Evolutionary conservation across 306 rosid species (phyloP).

Genomic region (Castanospermum australe): DNA sequence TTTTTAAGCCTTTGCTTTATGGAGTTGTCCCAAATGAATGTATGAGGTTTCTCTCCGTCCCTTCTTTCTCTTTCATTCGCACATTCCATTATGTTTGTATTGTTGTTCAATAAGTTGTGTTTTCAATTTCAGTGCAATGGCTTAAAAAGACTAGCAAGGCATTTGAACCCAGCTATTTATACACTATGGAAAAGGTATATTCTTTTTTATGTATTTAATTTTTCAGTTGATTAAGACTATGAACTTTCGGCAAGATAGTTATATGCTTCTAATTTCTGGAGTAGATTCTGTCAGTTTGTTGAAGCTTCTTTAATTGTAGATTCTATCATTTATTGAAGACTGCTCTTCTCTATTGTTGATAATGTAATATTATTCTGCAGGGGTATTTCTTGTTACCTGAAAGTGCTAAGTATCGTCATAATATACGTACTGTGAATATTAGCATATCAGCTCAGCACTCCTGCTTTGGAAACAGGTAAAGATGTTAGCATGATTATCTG

Average conservation of each 20-base stretch:
- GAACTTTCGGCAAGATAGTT: not conserved
- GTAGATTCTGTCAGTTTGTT: slow-evolving; percentile 19
- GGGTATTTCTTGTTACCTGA: slow-evolving; percentile 96
- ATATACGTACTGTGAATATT: slow-evolving; percentile 79
- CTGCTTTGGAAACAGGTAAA: slow-evolving; percentile 96
- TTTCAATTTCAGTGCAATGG: slow-evolving; percentile 78
- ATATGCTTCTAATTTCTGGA: slow-evolving; percentile 15
- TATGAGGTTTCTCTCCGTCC: not conserved
- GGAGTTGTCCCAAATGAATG: not conserved
- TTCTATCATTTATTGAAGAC: not conserved
- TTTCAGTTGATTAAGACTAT: not conserved
- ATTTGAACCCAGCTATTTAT: slow-evolving; percentile 86
- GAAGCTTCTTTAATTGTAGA: slow-evolving; percentile 16
- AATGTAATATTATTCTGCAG: slow-evolving; percentile 42
- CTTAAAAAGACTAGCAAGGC: slow-evolving; percentile 78
- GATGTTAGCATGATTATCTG: not conserved
- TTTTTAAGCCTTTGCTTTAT: not conserved
- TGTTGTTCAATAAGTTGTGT: slow-evolving; percentile 18
- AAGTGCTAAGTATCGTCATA: slow-evolving; percentile 81
- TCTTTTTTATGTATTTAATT: not conserved
- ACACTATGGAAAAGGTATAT: slow-evolving; percentile 93
- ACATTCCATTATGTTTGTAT: slow-evolving; percentile 5
- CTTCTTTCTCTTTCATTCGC: not conserved
- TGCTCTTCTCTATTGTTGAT: slow-evolving; percentile 23
- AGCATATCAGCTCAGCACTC: slow-evolving; percentile 93